phyloP scores from a whole-genome alignment of 768 basidiomycete genomes.

The Leccinellum luteum region DNA sequence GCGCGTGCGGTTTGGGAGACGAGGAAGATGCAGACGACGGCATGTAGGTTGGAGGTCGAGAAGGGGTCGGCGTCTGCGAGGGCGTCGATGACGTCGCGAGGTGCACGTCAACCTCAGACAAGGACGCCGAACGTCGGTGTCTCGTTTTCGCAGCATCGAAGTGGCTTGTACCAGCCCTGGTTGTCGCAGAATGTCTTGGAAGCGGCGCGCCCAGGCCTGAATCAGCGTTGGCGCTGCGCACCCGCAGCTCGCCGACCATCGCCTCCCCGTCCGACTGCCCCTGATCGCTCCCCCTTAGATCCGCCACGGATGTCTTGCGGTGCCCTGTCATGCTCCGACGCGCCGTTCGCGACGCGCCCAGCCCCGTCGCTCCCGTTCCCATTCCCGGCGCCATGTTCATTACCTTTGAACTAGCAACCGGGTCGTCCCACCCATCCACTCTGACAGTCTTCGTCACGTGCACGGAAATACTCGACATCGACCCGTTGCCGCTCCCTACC shows the following conservation, averaged over 20 bases:
- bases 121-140: constrained; percentile 18
- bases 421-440: constrained; percentile 22
- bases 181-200: constrained; percentile 4
- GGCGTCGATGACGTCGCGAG: background rate
- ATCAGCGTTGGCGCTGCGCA: background rate
- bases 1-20: constrained; percentile 7
- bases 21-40: background rate
- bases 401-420: background rate
- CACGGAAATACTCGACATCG: background rate
- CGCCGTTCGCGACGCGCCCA: background rate
- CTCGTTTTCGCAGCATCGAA: background rate
- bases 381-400: background rate
- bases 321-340: constrained; percentile 9
- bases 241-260: background rate
- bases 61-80: background rate
- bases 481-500: background rate
- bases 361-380: background rate
- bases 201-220: background rate
- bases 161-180: background rate
- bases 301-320: constrained; percentile 24
- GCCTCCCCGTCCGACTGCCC: constrained; percentile 30
- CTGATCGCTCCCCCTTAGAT: constrained; percentile 25
- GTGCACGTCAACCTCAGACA: constrained; percentile 6
- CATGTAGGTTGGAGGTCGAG: background rate
- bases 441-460: background rate